Base-by-base conservation (phyloP, 1,284 basidiomycete genomes). In the Sphaerobolus stellatus region DNA sequence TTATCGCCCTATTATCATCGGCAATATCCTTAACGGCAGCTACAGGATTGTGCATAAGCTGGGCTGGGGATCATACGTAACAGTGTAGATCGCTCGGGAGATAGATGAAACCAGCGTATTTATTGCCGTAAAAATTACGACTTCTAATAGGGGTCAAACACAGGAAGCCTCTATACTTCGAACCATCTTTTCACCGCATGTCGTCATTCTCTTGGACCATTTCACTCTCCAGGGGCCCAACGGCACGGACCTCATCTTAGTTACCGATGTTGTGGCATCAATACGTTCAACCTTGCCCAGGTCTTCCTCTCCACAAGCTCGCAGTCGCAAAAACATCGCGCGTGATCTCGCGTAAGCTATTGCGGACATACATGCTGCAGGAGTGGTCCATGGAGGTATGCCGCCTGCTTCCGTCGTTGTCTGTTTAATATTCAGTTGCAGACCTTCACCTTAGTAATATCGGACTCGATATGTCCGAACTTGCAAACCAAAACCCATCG, bases 371-470 rank as follows among this genome's bases (percentile, higher is more conserved):
- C 56, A 57, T 29, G 47, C 47, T n/a, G 28, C 36, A 28, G 29
- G n/a, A 28, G 46, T 58, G 8, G 56, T 58, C 28, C 56, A 58
- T 33, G 56, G 56, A 51, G 56, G 56, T 58, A 18, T 40, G 56
- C 33, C 20, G 38, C 25, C 24, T 25, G 36, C 55, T 28, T 18
- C 33, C 33, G n/a, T n/a, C n/a, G n/a, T n/a, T n/a, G n/a, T n/a
- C 11, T 36, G 33, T 11, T 36, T 36, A 18, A 11, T 11, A n/a
- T 36, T 36, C 18, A 36, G 11, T 36, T 36, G 33, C 45, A 57
- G 57, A 58, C 50, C 45, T 56, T 36, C 56, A 58, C 50, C 44
- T 58, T 27, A 43, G 57, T 20, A 58, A 56, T 50, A 43, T 57
- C 28, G 57, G 57, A 20, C 28, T 53, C 29, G 56, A 54, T 20